These are phyloP conservation scores for Asterella californica DNA, from an alignment of 225 moss, liverwort and hornwort genomes.

Conservation along the genomic window DNA sequence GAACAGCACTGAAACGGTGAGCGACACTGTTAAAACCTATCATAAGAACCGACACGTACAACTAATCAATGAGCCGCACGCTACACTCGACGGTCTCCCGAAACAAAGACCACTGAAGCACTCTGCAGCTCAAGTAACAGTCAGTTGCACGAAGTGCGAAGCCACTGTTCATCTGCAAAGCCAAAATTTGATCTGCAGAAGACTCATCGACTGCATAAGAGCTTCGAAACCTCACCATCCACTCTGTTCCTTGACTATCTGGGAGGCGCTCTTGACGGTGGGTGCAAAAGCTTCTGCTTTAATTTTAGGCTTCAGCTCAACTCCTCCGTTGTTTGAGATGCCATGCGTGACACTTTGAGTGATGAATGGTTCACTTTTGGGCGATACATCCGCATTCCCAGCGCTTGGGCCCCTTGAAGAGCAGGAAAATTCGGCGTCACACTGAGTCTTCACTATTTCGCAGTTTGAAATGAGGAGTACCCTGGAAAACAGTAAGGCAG, in stretches of 20 bases:
- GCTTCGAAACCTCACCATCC: slow-evolving; percentile 29
- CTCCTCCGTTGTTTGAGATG: background rate
- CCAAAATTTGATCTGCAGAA: background rate
- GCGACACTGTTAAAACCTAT: background rate
- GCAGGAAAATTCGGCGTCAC: slow-evolving; percentile 3
- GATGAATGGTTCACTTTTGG: background rate
- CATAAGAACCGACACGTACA: background rate
- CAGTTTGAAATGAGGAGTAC: slow-evolving; percentile 12
- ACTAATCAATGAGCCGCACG: background rate
- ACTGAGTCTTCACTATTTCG: slow-evolving; percentile 1
- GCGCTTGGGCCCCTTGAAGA: background rate
- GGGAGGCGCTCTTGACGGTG: slow-evolving; percentile 50
- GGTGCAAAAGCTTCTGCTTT: background rate
- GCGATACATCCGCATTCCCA: background rate
- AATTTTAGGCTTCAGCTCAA: slow-evolving; percentile 8
- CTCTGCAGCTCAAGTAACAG: background rate
- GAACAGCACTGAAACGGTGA: slow-evolving; percentile 40
- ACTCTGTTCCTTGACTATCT: slow-evolving; percentile 63
- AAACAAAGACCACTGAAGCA: background rate
- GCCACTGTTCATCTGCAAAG: background rate
- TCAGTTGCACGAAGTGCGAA: background rate
- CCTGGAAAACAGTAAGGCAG: background rate
- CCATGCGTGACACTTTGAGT: background rate
- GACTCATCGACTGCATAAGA: background rate
- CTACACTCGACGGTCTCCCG: background rate